Percentiles rank a stretch among this genome's conserved stretches.
Conservation (phyloP, 2,329 filamentous ascomycete genomes). For the Cordyceps tenuipes region DNA sequence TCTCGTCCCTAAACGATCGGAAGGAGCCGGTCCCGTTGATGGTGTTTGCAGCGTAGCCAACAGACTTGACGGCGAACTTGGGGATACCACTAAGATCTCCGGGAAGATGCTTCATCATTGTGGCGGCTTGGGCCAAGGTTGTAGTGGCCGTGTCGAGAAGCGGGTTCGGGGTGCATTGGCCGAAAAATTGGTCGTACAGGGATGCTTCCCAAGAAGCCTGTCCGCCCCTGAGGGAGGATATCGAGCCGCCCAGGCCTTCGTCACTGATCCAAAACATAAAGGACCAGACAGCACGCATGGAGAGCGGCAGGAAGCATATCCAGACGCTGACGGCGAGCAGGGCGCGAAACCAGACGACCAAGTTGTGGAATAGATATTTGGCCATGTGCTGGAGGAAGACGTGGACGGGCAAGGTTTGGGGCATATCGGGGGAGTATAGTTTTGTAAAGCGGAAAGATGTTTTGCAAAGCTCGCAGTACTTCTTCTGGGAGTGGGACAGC, state of each 20-base stretch:
- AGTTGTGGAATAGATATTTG: constrained; percentile 61
- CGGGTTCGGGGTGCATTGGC: constrained; percentile 3
- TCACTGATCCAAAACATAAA: constrained; percentile 93
- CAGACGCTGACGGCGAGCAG: constrained; percentile 76
- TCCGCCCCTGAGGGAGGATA: constrained; percentile 20
- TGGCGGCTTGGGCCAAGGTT: constrained; percentile 4
- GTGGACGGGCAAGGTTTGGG: constrained; percentile 66
- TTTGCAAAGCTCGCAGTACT: constrained; percentile 98
- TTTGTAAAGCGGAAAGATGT: constrained; percentile 98
- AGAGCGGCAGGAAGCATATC: constrained; percentile 80
- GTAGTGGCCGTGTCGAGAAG: constrained; percentile 2
- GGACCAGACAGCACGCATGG: constrained; percentile 87
- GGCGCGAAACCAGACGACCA: constrained; percentile 71
- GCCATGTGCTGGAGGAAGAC: constrained; percentile 74
- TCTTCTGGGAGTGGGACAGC: constrained; percentile 98
- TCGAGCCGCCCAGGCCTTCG: constrained; percentile 46
- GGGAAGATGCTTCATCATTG: constrained; percentile 3
- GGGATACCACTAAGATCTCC: constrained; percentile 1
- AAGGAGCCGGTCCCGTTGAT: constrained; percentile 1
- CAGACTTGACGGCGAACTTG: neutral
- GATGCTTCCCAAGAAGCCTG: neutral
- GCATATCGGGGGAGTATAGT: constrained; percentile 92
- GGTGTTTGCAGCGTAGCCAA: neutral
- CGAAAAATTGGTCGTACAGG: neutral
- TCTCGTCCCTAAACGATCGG: constrained; percentile 3